Conservation (phyloP, 371 early-diverging fungal genomes). For the Syncephalastrum contaminatum region DNA sequence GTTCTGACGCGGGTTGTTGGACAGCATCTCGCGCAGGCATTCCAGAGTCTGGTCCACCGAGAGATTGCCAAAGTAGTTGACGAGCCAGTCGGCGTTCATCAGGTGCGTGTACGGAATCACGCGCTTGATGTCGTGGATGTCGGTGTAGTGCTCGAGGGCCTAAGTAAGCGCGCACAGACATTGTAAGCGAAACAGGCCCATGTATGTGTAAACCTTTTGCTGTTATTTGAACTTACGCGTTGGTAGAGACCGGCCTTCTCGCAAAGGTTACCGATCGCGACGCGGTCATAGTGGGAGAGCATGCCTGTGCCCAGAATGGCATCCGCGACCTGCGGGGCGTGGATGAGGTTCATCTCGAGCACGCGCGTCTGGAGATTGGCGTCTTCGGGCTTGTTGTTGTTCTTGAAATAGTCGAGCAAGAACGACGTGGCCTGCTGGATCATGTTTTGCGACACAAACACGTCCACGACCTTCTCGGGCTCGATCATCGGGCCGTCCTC, state of each 20-base stretch:
- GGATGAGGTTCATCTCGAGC: constrained; percentile 96
- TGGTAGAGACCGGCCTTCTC: constrained; percentile 97
- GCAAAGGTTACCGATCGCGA: constrained; percentile 88
- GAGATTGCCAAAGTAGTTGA: constrained; percentile 89
- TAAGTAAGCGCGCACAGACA: constrained; percentile 7
- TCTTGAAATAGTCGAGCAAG: constrained; percentile 92
- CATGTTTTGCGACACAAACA: constrained; percentile 88
- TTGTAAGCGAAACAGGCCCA: neutral
- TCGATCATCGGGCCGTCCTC: constrained; percentile 82
- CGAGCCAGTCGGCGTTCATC: constrained; percentile 87
- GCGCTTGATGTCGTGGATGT: constrained; percentile 94
- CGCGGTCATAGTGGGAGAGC: constrained; percentile 94
- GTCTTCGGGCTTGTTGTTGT: constrained; percentile 81
- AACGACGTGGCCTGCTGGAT: constrained; percentile 96
- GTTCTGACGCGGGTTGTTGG: constrained; percentile 88
- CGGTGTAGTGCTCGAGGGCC: constrained; percentile 96
- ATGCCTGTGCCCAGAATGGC: constrained; percentile 94
- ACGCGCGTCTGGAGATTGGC: constrained; percentile 93
- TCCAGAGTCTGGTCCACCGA: constrained; percentile 94
- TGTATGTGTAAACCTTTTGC: neutral
- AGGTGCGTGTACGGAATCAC: constrained; percentile 87
- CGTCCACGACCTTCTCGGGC: constrained; percentile 84
- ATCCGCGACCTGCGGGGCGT: constrained; percentile 98
- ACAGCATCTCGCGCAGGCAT: constrained; percentile 88
- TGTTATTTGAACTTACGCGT: constrained; percentile 48